Conservation (phyloP, 805 yeast species). For the Kodamaea jinghongensis region DNA sequence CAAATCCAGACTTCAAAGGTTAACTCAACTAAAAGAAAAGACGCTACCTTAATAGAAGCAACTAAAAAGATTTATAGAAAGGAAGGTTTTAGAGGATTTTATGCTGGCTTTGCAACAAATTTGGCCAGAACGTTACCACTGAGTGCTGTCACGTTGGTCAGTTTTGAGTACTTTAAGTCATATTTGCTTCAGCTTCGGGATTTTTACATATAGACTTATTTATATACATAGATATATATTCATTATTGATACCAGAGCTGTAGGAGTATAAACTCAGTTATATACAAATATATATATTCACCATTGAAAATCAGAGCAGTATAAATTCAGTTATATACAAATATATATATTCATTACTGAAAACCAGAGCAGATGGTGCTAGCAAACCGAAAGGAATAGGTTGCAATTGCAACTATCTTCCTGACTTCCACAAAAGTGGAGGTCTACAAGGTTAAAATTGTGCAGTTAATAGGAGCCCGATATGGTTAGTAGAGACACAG, state of each 20-base stretch:
- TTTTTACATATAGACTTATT: neutral
- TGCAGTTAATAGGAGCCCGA: too few species aligned
- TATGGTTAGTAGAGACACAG: too few species aligned
- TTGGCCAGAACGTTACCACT: slow-evolving; percentile 91
- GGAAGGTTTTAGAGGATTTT: slow-evolving; percentile 82
- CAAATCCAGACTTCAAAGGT: slow-evolving; percentile 53
- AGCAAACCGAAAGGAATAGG: too few species aligned
- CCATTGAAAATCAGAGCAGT: too few species aligned
- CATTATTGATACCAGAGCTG: neutral
- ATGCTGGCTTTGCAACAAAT: slow-evolving; percentile 85
- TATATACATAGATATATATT: slow-evolving; percentile 19
- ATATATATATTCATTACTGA: too few species aligned
- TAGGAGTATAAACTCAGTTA: too few species aligned
- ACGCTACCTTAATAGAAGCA: slow-evolving; percentile 26
- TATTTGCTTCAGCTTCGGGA: slow-evolving; percentile 33
- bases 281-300: too few species aligned
- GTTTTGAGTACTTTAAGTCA: slow-evolving; percentile 77
- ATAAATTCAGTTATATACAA: too few species aligned
- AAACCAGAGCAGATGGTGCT: too few species aligned
- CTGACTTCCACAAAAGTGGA: too few species aligned
- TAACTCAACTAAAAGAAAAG: slow-evolving; percentile 9
- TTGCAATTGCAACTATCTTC: too few species aligned
- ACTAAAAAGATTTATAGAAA: slow-evolving; percentile 45
- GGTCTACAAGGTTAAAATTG: too few species aligned
- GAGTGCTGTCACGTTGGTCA: slow-evolving; percentile 89